phyloP scores from a whole-genome alignment of 1,284 basidiomycete species.

The Leccinum laetum region DNA sequence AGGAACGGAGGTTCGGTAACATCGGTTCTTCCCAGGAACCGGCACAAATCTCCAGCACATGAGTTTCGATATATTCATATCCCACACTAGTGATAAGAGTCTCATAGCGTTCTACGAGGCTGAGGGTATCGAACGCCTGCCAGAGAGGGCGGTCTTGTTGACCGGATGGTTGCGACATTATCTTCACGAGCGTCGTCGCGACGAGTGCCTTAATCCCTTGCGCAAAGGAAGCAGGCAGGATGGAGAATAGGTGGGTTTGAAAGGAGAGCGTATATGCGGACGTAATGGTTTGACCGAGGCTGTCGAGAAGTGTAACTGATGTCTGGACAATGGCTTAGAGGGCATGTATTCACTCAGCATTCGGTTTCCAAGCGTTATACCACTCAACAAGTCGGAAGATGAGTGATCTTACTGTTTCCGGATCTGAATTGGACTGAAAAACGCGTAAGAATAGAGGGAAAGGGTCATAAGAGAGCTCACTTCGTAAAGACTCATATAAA shows the following conservation, averaged over 20 bases:
- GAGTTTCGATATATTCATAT: constrained; percentile 79
- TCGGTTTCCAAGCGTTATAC: constrained; percentile 67
- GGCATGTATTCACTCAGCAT: constrained; percentile 45
- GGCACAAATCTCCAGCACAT: constrained; percentile 66
- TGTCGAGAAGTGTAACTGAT: constrained; percentile 29
- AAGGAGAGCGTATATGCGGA: constrained; percentile 65
- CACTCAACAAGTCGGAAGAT: constrained; percentile 60
- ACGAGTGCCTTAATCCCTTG: constrained; percentile 65
- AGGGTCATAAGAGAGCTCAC: constrained; percentile 36
- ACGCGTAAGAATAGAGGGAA: constrained; percentile 7
- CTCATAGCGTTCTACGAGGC: constrained; percentile 84
- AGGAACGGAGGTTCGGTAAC: constrained; percentile 61
- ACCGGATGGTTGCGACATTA: constrained; percentile 30
- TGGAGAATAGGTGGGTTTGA: constrained; percentile 68
- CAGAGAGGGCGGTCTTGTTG: constrained; percentile 45
- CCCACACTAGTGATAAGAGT: constrained; percentile 81
- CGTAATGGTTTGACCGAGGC: constrained; percentile 59
- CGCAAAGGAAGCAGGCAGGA: constrained; percentile 65
- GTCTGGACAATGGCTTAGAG: constrained; percentile 3
- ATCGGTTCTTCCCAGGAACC: constrained; percentile 71
- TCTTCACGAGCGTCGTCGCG: constrained; percentile 51
- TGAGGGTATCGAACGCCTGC: constrained; percentile 70
- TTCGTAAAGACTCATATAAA: constrained; percentile 60
- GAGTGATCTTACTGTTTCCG: constrained; percentile 49
- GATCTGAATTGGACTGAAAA: constrained; percentile 45